Conservation (phyloP, 768 basidiomycete genomes). For the Mycena maculata region DNA sequence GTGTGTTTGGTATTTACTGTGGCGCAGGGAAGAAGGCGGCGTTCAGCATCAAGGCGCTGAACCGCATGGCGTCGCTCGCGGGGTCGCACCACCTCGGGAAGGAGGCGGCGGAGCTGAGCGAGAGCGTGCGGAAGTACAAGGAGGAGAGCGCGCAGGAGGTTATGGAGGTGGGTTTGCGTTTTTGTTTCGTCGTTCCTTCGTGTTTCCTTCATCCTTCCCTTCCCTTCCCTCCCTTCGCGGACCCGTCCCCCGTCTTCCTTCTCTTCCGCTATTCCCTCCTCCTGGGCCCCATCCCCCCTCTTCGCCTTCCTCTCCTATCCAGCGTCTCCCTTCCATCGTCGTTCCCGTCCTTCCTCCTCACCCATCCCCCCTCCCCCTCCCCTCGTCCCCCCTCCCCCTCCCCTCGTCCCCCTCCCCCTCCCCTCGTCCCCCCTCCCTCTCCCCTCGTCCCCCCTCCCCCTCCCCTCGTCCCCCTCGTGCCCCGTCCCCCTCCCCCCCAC, state of each 20-base stretch:
- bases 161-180: slow-evolving; percentile 42
- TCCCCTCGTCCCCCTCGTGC: background rate
- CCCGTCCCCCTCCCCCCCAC: background rate
- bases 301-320: background rate
- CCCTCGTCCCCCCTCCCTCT: too few relatives aligned
- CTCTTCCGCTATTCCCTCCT: too few relatives aligned
- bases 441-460: too few relatives aligned
- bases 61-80: slow-evolving; percentile 78
- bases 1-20: too few relatives aligned
- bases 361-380: too few relatives aligned
- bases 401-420: too few relatives aligned
- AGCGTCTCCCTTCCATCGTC: too few relatives aligned
- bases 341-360: too few relatives aligned
- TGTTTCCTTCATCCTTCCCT: slow-evolving; percentile 29
- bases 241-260: too few relatives aligned
- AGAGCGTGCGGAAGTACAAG: slow-evolving; percentile 77
- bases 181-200: background rate
- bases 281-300: background rate
- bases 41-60: slow-evolving; percentile 88
- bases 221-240: background rate
- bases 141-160: slow-evolving; percentile 80
- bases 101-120: slow-evolving; percentile 63
- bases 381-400: too few relatives aligned
- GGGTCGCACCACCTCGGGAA: slow-evolving; percentile 48
- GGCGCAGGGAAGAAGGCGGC: slow-evolving; percentile 87